These are phyloP conservation scores for Umbelopsis sp. DNA, from an alignment of 192 early-diverging fungal species.

Conservation along the genomic window DNA sequence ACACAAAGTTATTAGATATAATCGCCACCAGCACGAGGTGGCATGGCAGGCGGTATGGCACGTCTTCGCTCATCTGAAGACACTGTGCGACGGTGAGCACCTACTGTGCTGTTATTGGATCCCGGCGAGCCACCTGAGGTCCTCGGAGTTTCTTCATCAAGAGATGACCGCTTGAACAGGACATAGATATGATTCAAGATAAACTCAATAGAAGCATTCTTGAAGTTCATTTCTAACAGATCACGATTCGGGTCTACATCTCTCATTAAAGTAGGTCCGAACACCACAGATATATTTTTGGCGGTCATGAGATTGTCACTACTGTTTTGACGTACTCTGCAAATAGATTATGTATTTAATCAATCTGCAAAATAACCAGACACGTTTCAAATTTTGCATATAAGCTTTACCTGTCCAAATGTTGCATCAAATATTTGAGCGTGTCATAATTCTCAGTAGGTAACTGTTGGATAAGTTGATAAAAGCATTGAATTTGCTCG, in stretches of 20 bases:
- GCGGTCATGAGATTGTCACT: slow-evolving; percentile 88
- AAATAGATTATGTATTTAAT: neutral
- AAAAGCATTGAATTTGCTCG: slow-evolving; percentile 46
- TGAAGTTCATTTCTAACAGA: slow-evolving; percentile 72
- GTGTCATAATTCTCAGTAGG: slow-evolving; percentile 65
- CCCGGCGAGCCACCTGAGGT: neutral
- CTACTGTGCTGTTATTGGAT: neutral
- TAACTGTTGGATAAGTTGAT: slow-evolving; percentile 48
- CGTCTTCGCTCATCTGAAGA: slow-evolving; percentile 13
- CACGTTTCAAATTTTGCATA: neutral
- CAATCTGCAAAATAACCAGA: neutral
- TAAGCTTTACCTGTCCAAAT: slow-evolving; percentile 53
- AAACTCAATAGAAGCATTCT: slow-evolving; percentile 70
- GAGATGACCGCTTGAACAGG: slow-evolving; percentile 26
- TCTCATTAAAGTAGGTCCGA: slow-evolving; percentile 85
- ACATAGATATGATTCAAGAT: slow-evolving; percentile 60
- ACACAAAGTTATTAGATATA: neutral
- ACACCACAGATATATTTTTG: slow-evolving; percentile 91
- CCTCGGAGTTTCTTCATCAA: neutral
- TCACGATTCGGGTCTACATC: slow-evolving; percentile 60
- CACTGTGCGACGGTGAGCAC: neutral
- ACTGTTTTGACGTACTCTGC: slow-evolving; percentile 59
- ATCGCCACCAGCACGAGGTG: slow-evolving; percentile 8
- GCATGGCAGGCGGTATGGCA: neutral
- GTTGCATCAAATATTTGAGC: slow-evolving; percentile 63